Base-by-base conservation (phyloP, 192 early-diverging fungal genomes). In the Coemansia sp. region DNA sequence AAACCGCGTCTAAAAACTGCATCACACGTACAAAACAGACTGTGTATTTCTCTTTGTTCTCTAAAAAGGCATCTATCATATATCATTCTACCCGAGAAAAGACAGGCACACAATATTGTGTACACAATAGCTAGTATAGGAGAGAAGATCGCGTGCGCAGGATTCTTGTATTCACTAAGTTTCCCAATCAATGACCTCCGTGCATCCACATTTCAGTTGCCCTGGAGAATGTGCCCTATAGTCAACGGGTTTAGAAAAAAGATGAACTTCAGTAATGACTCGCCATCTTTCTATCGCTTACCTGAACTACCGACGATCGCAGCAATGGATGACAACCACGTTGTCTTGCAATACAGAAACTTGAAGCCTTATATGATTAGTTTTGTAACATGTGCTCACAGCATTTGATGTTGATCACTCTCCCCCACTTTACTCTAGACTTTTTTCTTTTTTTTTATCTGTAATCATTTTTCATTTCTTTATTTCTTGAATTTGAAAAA, bases 241-340 rank as follows among this genome's bases (percentile, higher is more conserved):
- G 48, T 26, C 25, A 26, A 51, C 13, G 48, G 48, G 4, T 25
- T 26, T 6, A 23, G 48, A 51, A 26, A 26, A 16, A 16, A 51
- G 8, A 23, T 26, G 10, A 3, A 16, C 20, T 46, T 7, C 43
- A 46, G 43, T 20, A 23, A 4, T 20, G 13, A 26, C 13, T 26
- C 9, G 25, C 25, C 48, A 51, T 26, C 6, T 10, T 23, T 26
- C 13, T 8, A 12, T 26, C 6, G 2, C 21, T 26, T 8, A 7
- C 10, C 21, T 16, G 20, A 51, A 9, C 21, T 5, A 3, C 52
- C 51, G n/a, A 37, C 28, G 16, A 31, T 42, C 29, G 63, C 53
- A 12, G 37, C 52, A 16, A 64, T 64, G 63, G 34, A 43, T 13
- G 63, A 64, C 37, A 56, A 64, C 51, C 43, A 20, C 8, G 23